Percentiles rank a stretch among this genome's conserved stretches.
Conservation (phyloP, 2,329 filamentous ascomycete genomes). For the Xylariaceae sp. region DNA sequence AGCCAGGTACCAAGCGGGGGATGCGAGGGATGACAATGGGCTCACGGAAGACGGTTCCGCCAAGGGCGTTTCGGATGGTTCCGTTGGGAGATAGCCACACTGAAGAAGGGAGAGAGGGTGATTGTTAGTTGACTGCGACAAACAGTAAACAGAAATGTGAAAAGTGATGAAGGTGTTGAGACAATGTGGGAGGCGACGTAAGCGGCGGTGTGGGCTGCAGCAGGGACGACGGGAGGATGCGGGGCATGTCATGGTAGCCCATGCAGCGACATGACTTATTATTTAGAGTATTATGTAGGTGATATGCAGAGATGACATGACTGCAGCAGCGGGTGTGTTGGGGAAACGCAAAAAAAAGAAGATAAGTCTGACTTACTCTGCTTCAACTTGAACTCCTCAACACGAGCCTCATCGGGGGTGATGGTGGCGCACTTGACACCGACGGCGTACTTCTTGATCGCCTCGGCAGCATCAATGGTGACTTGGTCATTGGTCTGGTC, state of each 20-base stretch:
- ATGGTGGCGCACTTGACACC: constrained; percentile 99
- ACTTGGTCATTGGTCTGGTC: constrained; percentile 96
- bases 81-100: constrained; percentile 99
- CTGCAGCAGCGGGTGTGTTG: constrained; percentile 7
- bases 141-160: constrained; percentile 10
- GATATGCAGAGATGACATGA: constrained; percentile 21
- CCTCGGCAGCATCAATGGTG: constrained; percentile 89
- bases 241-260: too few species aligned
- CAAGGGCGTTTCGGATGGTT: constrained; percentile 70
- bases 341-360: constrained; percentile 13
- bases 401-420: constrained; percentile 92
- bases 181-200: not conserved
- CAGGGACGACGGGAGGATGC: not conserved
- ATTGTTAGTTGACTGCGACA: too few species aligned
- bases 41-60: constrained; percentile 97
- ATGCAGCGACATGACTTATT: too few species aligned
- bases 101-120: constrained; percentile 33
- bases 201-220: constrained; percentile 1
- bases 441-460: constrained; percentile 98
- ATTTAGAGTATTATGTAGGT: constrained; percentile 9
- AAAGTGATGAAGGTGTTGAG: too few species aligned
- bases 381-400: constrained; percentile 98
- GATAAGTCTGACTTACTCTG: constrained; percentile 61
- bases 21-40: constrained; percentile 95
- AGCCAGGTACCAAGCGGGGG: constrained; percentile 89